Base-by-base conservation (phyloP, 768 basidiomycete species). In the Cantharellus anzutake region DNA sequence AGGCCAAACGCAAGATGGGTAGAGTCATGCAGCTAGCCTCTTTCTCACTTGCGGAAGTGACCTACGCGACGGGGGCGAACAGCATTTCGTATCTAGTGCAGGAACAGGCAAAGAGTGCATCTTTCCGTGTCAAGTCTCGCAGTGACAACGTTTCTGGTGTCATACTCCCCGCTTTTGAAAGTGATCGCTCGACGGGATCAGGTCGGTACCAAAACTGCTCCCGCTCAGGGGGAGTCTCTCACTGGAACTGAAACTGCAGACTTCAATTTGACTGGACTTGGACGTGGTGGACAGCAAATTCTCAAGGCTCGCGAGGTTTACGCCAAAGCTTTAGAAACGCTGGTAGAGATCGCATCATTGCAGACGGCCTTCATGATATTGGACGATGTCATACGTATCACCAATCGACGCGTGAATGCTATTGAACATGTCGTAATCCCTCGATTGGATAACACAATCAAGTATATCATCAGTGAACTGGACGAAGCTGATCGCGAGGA, bases 1-100 rank as follows among this genome's bases (percentile, higher is more conserved):
- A 98, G 93, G 94, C 96, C 5, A 99, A 99, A 71, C 81, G 92
- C 61, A 93, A 97, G 74, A 99, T 98, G 96, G 96, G 96, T 39
- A 79, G 88, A 61, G 93, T 98, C 35, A 96, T 99, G 83, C 96
- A 99, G 70, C 78, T 98, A 57, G 96, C 96, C 35, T 98, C 96
- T 48, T 96, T 99, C 77, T 96, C 93, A 50, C 84, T 98, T 74
- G 96, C 96, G 0, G 94, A 98, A 71, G 96, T 99, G 64, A 94
- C 93, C 20, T 99, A 98, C 73, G 82, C 93, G 41, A 94, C 96
- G 4, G 89, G 89, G 64, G 96, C 98, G 68, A 55, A 55, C 35
- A 55, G 52, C 35, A 98, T 99, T 67, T 81, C 89, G 52, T 99
- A 98, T 72, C 86, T 96, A 63, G 91, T 99, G 3, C 96, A 98